A percentile compares a stretch with the other conserved stretches of the same genome.
Conservation (phyloP, 768 basidiomycete genomes). For the Pholiota conissans region DNA sequence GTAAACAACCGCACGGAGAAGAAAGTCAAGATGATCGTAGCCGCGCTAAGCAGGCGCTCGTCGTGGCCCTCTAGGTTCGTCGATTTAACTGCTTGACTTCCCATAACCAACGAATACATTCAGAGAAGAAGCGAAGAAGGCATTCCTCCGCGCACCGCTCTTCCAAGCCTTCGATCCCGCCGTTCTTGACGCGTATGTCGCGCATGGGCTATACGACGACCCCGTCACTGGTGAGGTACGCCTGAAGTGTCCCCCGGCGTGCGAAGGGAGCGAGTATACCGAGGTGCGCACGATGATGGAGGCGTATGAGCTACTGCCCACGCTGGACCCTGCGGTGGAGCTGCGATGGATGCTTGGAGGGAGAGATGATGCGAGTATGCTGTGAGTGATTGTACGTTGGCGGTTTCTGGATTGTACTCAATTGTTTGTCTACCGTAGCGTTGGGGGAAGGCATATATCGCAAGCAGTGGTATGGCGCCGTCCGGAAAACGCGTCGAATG, state of each 20-base stretch:
- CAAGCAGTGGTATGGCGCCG: constrained; percentile 24
- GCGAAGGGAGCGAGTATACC: constrained; percentile 24
- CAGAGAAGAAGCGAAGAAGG: constrained; percentile 23
- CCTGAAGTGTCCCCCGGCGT: constrained; percentile 23
- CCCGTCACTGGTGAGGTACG: constrained; percentile 18
- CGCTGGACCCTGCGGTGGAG: constrained; percentile 21
- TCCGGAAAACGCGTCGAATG: constrained; percentile 23
- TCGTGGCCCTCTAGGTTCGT: constrained; percentile 25
- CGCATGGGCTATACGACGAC: constrained; percentile 21
- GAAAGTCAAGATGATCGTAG: constrained; percentile 5
- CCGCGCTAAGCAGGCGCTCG: constrained; percentile 19
- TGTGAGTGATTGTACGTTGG: constrained; percentile 14
- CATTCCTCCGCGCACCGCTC: constrained; percentile 19
- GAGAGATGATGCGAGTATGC: constrained; percentile 19
- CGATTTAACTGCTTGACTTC: neutral
- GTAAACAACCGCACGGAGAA: constrained; percentile 2
- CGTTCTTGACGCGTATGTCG: constrained; percentile 20
- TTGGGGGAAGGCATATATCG: constrained; percentile 22
- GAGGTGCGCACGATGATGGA: constrained; percentile 25
- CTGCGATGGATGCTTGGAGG: constrained; percentile 29
- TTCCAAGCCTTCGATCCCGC: constrained; percentile 22
- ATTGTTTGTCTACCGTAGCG: constrained; percentile 10
- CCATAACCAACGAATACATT: no score
- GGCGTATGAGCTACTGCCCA: constrained; percentile 26
- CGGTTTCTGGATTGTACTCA: neutral